Percentiles rank a stretch among this genome's conserved stretches.
These are phyloP conservation scores for Malassezia sympodialis DNA, from an alignment of 1,284 basidiomycete species.

Conservation along the genomic window DNA sequence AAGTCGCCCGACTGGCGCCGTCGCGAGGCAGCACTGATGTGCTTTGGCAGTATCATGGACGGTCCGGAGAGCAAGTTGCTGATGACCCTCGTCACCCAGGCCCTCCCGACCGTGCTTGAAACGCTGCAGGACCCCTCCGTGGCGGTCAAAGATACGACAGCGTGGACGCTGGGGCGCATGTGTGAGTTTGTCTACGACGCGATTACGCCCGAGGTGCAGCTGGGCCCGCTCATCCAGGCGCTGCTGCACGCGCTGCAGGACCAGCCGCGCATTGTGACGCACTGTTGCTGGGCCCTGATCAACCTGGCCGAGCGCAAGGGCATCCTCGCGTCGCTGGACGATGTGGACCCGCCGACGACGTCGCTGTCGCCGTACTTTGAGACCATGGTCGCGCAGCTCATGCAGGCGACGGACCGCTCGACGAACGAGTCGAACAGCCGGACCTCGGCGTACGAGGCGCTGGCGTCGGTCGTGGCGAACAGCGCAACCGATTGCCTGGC, in stretches of 20 bases:
- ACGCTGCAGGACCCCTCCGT: slow-evolving; percentile 82
- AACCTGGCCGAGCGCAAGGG: slow-evolving; percentile 56
- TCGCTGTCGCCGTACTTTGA: slow-evolving; percentile 83
- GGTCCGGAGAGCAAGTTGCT: slow-evolving; percentile 80
- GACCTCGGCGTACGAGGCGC: slow-evolving; percentile 90
- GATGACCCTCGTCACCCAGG: slow-evolving; percentile 83
- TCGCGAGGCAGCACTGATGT: slow-evolving; percentile 94
- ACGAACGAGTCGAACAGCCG: slow-evolving; percentile 85
- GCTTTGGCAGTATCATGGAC: slow-evolving; percentile 93
- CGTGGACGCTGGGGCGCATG: slow-evolving; percentile 93
- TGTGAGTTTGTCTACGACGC: slow-evolving; percentile 77
- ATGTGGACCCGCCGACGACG: slow-evolving; percentile 54
- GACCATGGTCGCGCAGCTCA: slow-evolving; percentile 50
- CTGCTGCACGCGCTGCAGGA: slow-evolving; percentile 73
- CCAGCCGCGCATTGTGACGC: slow-evolving; percentile 74
- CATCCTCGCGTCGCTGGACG: slow-evolving; percentile 42
- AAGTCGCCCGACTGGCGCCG: slow-evolving; percentile 79
- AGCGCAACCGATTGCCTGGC: slow-evolving; percentile 69
- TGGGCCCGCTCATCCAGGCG: slow-evolving; percentile 71
- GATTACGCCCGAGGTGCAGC: slow-evolving; percentile 80
- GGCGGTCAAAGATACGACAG: slow-evolving; percentile 91
- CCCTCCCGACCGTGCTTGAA: slow-evolving; percentile 80
- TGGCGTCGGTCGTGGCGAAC: slow-evolving; percentile 73
- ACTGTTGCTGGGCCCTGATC: slow-evolving; percentile 94
- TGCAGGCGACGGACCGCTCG: slow-evolving; percentile 53